phyloP scores from a whole-genome alignment of 306 rosid genomes.

The Quercus berberidifolia region DNA sequence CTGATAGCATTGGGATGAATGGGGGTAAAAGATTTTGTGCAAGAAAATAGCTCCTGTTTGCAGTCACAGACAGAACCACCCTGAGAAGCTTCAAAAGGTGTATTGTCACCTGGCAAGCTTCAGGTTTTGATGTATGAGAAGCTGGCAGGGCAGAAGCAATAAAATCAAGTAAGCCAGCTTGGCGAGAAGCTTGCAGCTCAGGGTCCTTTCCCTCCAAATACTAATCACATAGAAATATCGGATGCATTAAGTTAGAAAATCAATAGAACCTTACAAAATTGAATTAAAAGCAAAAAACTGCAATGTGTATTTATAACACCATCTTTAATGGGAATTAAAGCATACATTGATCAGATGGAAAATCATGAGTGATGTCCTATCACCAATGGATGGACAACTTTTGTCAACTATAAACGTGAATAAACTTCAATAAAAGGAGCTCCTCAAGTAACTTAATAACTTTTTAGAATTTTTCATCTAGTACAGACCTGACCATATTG shows the following conservation, averaged over 20 bases:
- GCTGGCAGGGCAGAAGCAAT: constrained; percentile 98
- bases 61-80: constrained; percentile 70
- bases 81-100: constrained; percentile 79
- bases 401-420: not conserved
- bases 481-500: not conserved
- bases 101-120: constrained; percentile 88
- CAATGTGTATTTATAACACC: not conserved
- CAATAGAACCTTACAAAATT: not conserved
- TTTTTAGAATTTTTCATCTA: not conserved
- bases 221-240: constrained; percentile 32
- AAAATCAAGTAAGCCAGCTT: constrained; percentile 93
- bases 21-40: constrained; percentile 94
- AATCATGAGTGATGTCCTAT: not conserved
- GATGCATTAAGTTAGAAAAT: constrained; percentile 13
- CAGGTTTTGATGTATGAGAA: constrained; percentile 95
- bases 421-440: not conserved
- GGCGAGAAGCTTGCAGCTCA: constrained; percentile 92
- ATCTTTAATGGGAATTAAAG: not conserved
- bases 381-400: not conserved
- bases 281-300: not conserved
- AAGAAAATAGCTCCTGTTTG: constrained; percentile 89
- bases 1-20: constrained; percentile 89
- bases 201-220: constrained; percentile 94
- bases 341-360: not conserved
- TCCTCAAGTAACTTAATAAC: not conserved